Base-by-base conservation (phyloP, 371 early-diverging fungal genomes). In the Thermomucor indicae-seudaticae region DNA sequence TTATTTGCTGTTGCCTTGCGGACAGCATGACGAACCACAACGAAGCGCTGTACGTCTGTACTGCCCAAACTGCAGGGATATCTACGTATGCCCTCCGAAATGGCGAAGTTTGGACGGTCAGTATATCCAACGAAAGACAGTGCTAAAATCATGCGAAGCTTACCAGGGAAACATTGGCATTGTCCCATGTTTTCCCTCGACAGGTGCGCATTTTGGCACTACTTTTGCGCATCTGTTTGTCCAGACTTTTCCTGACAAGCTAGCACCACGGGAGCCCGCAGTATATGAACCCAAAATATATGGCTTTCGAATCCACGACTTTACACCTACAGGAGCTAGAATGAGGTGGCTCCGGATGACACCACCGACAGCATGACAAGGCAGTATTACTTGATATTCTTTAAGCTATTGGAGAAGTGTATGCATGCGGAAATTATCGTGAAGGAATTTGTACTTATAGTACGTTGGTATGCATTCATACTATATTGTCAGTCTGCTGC, bases 161-260 rank as follows among this genome's bases (percentile, higher is more conserved):
- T n/a, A n/a, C n/a, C n/a, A n/a, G n/a, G n/a, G n/a, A n/a, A n/a
- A n/a, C n/a, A n/a, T n/a, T n/a, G n/a, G n/a, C n/a, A n/a, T n/a
- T n/a, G n/a, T 35, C 25, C n/a, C 19, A 17, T 40, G 27, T 30
- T 29, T 12, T 28, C 27, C 16, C 25, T 12, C n/a, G 32, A 14
- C 56, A 85, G 81, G 98, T 34, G 91, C 96, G 22, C 91, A 89
- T 62, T 99, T 97, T 80, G 97, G 97, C 17, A 89, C 91, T 6
- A 90, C 96, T 7, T 95, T 98, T 70, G 89, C 96, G 23, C 92
- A 95, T 63, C 78, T 98, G 59, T 82, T 98, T 51, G 79, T 94
- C 58, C 78, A 92, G 53, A 76, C 85, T 14, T 91, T 89, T 67
- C 87, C 91, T 14, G 80, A 93, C 30, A 60, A 81, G 14, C 64